Percentiles rank a stretch among this genome's conserved stretches.
Conservation (phyloP, 2,329 filamentous ascomycete genomes). For the Cercospora berteroae region DNA sequence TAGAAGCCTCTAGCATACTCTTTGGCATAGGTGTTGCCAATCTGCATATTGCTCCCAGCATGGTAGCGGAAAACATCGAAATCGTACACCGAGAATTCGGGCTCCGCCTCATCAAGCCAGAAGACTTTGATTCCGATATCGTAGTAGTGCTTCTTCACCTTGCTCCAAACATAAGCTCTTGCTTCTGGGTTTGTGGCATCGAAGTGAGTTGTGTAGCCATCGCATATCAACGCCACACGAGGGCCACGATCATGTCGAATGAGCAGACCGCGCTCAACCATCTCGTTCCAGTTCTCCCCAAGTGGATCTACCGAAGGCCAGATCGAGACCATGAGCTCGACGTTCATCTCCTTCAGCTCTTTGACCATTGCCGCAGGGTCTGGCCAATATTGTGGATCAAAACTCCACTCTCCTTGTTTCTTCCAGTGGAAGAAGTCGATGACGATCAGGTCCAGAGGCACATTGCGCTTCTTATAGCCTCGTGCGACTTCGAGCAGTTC, state of each 20-base stretch:
- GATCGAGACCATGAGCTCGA: conserved; percentile 68
- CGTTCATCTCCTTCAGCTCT: conserved; percentile 57
- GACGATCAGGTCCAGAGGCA: conserved; percentile 65
- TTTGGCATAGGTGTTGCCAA: conserved; percentile 61
- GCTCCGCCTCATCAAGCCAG: conserved; percentile 69
- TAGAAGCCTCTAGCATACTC: conserved; percentile 61
- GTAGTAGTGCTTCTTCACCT: conserved; percentile 60
- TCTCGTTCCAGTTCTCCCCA: conserved; percentile 61
- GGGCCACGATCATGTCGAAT: conserved; percentile 62
- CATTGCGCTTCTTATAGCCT: conserved; percentile 55
- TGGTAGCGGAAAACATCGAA: conserved; percentile 66
- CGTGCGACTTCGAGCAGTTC: conserved; percentile 60
- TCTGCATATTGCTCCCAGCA: conserved; percentile 52
- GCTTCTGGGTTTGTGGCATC: conserved; percentile 63
- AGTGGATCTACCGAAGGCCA: conserved; percentile 64
- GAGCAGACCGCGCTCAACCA: conserved; percentile 60
- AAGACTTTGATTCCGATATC: conserved; percentile 62
- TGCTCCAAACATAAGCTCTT: conserved; percentile 59
- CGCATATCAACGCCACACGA: conserved; percentile 53
- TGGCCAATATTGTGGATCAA: conserved; percentile 59
- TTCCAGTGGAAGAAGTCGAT: conserved; percentile 69
- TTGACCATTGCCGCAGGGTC: conserved; percentile 65
- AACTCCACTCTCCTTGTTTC: conserved; percentile 65
- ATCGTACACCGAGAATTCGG: conserved; percentile 63
- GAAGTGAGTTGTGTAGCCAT: conserved; percentile 60